These are phyloP conservation scores for Leptomonas seymouri DNA, from an alignment of 208 protist species.

Conservation along the genomic window DNA sequence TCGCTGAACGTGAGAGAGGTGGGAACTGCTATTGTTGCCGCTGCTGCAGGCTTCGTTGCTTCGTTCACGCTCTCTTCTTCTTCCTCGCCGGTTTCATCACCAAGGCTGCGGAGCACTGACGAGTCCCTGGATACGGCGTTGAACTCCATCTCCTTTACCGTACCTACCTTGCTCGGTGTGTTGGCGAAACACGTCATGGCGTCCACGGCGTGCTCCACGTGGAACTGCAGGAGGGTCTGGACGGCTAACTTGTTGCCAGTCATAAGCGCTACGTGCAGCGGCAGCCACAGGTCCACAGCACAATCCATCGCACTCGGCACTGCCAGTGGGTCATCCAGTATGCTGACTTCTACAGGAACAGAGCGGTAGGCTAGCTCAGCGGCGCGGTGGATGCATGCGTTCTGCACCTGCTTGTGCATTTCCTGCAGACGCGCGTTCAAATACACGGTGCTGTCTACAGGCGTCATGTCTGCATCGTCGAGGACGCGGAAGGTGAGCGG, in stretches of 20 bases:
- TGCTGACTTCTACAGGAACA: conserved; percentile 63
- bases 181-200: conserved; percentile 36
- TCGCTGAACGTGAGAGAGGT: background rate
- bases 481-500: conserved; percentile 53
- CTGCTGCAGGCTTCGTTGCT: background rate
- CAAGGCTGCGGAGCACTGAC: background rate
- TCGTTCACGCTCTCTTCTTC: conserved; percentile 7
- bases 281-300: conserved; percentile 64
- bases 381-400: conserved; percentile 26
- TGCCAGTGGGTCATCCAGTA: conserved; percentile 52
- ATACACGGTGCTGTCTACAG: conserved; percentile 32
- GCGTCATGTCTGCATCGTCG: conserved; percentile 19
- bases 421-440: conserved; percentile 12
- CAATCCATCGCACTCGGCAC: conserved; percentile 43
- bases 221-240: conserved; percentile 53
- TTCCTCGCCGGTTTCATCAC: background rate
- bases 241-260: conserved; percentile 46
- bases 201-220: conserved; percentile 48
- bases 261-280: conserved; percentile 67
- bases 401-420: conserved; percentile 25
- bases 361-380: conserved; percentile 45
- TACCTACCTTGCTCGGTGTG: conserved; percentile 6
- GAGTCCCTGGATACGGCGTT: background rate
- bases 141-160: background rate
- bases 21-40: background rate